phyloP scores from a whole-genome alignment of 179 eudicot species.

The Spergularia azorica region DNA sequence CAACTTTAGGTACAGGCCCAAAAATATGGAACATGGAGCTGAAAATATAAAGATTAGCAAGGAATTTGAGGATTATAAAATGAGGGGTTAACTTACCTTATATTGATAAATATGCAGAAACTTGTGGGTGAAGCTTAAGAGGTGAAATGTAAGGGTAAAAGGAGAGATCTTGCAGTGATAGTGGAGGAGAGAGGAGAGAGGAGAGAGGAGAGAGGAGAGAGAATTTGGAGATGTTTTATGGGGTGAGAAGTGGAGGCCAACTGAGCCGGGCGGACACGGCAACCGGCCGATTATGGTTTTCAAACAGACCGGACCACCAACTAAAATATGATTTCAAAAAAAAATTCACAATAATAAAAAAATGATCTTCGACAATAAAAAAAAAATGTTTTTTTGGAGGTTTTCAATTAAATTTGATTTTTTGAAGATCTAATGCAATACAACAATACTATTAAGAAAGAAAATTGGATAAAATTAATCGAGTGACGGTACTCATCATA shows the following conservation, averaged over 20 bases:
- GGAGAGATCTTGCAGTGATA: slow-evolving; percentile 1
- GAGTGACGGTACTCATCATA: no score
- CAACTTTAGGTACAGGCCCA: slow-evolving; percentile 11
- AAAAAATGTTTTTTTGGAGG: no score
- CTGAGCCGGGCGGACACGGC: slow-evolving; percentile 19
- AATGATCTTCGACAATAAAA: no score
- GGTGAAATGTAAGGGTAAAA: not conserved
- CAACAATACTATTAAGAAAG: no score
- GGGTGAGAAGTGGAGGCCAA: slow-evolving; percentile 18
- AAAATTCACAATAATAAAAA: no score
- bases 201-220: not conserved
- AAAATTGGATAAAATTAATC: no score
- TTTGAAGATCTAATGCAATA: no score
- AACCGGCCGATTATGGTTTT: not conserved
- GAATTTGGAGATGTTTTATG: not conserved
- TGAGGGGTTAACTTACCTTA: slow-evolving; percentile 21
- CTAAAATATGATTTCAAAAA: no score
- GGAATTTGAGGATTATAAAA: not conserved
- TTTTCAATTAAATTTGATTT: no score
- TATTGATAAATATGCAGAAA: not conserved
- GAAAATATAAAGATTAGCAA: not conserved
- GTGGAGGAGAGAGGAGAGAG: not conserved
- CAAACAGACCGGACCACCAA: slow-evolving; percentile 2
- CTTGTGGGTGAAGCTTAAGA: not conserved
- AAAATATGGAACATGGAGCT: not conserved